These are phyloP conservation scores for Nakazawaea anatomiae DNA, from an alignment of 805 yeast genomes.

Conservation along the genomic window DNA sequence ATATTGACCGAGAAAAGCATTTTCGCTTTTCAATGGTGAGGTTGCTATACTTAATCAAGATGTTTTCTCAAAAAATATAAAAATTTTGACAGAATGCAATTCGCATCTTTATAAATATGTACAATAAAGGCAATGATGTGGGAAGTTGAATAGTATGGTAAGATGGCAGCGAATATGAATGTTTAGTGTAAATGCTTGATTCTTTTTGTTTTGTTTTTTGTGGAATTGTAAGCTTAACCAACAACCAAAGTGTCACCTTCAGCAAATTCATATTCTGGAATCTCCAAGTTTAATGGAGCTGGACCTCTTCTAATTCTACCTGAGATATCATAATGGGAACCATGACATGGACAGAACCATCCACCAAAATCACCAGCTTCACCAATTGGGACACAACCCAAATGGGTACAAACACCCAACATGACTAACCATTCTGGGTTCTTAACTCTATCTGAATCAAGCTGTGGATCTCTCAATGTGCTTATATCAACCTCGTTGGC, in stretches of 20 bases:
- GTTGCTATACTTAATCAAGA: not conserved
- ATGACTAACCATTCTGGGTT: constrained; percentile 98
- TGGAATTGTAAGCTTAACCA: constrained; percentile 50
- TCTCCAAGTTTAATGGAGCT: constrained; percentile 97
- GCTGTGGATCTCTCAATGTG: constrained; percentile 88
- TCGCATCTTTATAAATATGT: constrained; percentile 1
- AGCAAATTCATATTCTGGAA: constrained; percentile 83
- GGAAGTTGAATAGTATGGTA: not conserved
- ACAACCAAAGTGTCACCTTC: constrained; percentile 78
- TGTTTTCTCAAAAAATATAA: not conserved
- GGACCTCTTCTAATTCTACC: constrained; percentile 99
- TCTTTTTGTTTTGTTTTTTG: not conserved
- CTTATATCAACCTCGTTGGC: constrained; percentile 80
- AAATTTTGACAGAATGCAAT: not conserved
- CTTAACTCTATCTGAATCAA: constrained; percentile 88
- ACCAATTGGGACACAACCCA: constrained; percentile 99
- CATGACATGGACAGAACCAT: constrained; percentile 99
- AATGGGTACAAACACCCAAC: constrained; percentile 99
- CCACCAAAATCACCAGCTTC: constrained; percentile 99
- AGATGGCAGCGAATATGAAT: no score
- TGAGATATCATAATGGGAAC: constrained; percentile 99
- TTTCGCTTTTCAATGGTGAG: not conserved
- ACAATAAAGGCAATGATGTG: not conserved
- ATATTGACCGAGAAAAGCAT: constrained; percentile 5
- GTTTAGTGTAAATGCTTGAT: not conserved